These are phyloP conservation scores for Saccharomycopsis malanga DNA, from an alignment of 805 yeast species.

Conservation along the genomic window DNA sequence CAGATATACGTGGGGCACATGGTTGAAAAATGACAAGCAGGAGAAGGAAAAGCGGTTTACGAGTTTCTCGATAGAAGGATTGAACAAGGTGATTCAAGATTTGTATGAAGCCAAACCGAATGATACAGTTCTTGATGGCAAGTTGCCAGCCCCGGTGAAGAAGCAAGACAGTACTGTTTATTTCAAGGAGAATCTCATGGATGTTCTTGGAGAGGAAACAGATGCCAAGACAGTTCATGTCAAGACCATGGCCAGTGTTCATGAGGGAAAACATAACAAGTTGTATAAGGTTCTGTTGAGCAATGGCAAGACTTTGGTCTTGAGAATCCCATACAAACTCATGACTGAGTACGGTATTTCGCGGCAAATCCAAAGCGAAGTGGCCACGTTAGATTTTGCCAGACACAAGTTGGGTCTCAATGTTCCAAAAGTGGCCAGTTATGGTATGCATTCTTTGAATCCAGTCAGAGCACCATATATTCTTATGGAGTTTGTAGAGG, in stretches of 20 bases:
- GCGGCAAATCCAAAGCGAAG: slow-evolving; percentile 76
- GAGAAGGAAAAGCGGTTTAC: slow-evolving; percentile 77
- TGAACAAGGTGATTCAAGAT: slow-evolving; percentile 44
- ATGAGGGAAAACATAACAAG: slow-evolving; percentile 93
- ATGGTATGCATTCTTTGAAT: slow-evolving; percentile 56
- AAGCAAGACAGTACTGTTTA: slow-evolving; percentile 35
- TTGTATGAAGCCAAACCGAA: slow-evolving; percentile 28
- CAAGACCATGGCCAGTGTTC: slow-evolving; percentile 72
- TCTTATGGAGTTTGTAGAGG: slow-evolving; percentile 71
- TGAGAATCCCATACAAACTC: slow-evolving; percentile 80
- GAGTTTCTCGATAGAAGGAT: slow-evolving; percentile 73
- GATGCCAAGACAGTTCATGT: slow-evolving; percentile 36
- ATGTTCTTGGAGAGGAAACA: slow-evolving; percentile 38
- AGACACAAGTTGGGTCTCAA: slow-evolving; percentile 53
- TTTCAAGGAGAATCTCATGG: slow-evolving; percentile 43
- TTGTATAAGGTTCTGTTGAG: slow-evolving; percentile 66
- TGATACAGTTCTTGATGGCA: slow-evolving; percentile 25
- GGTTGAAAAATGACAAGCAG: slow-evolving; percentile 72
- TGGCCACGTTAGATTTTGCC: slow-evolving; percentile 86
- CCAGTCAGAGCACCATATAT: slow-evolving; percentile 68
- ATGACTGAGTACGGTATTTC: slow-evolving; percentile 59
- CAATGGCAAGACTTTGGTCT: slow-evolving; percentile 53
- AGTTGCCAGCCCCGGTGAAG: slow-evolving; percentile 30
- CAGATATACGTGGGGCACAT: slow-evolving; percentile 91
- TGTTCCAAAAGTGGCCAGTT: slow-evolving; percentile 68